phyloP scores from a whole-genome alignment of 805 yeast genomes.

The Clavispora fructus region DNA sequence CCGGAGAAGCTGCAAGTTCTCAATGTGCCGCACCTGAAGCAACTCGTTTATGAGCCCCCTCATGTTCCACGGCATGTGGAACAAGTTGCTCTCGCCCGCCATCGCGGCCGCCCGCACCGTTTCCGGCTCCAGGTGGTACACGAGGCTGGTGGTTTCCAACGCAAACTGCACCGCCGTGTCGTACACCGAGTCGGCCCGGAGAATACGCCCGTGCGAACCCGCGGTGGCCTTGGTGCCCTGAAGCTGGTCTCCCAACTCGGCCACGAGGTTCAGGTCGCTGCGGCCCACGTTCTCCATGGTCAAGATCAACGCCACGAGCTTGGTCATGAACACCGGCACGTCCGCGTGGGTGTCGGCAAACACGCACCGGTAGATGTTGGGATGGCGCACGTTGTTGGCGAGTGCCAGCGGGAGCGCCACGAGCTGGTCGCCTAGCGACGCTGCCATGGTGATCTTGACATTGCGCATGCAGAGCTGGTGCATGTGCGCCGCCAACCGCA shows the following conservation, averaged over 20 bases:
- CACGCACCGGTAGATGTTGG: slow-evolving; percentile 31
- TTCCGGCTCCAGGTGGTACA: background rate
- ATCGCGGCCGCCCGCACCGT: background rate
- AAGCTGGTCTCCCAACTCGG: slow-evolving; percentile 26
- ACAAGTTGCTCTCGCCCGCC: slow-evolving; percentile 14
- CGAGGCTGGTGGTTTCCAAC: slow-evolving; percentile 33
- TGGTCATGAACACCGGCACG: slow-evolving; percentile 24
- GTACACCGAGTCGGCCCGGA: slow-evolving; percentile 21
- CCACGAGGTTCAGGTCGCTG: slow-evolving; percentile 25
- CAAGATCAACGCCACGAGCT: slow-evolving; percentile 23
- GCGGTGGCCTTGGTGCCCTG: slow-evolving; percentile 18
- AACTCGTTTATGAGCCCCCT: slow-evolving; percentile 35
- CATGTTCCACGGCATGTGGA: slow-evolving; percentile 34
- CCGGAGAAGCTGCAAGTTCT: slow-evolving; percentile 17
- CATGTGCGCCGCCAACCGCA: slow-evolving; percentile 17
- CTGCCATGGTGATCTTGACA: slow-evolving; percentile 33
- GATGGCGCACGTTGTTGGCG: slow-evolving; percentile 26
- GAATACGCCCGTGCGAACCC: slow-evolving; percentile 27
- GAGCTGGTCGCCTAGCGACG: slow-evolving; percentile 30
- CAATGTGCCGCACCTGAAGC: slow-evolving; percentile 26
- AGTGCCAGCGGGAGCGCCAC: slow-evolving; percentile 32
- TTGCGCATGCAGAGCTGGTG: slow-evolving; percentile 17
- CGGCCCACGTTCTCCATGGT: slow-evolving; percentile 33
- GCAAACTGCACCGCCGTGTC: slow-evolving; percentile 25
- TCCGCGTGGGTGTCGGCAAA: slow-evolving; percentile 15